phyloP scores from a whole-genome alignment of 2,329 filamentous ascomycete species.

The Hypocrella siamensis region DNA sequence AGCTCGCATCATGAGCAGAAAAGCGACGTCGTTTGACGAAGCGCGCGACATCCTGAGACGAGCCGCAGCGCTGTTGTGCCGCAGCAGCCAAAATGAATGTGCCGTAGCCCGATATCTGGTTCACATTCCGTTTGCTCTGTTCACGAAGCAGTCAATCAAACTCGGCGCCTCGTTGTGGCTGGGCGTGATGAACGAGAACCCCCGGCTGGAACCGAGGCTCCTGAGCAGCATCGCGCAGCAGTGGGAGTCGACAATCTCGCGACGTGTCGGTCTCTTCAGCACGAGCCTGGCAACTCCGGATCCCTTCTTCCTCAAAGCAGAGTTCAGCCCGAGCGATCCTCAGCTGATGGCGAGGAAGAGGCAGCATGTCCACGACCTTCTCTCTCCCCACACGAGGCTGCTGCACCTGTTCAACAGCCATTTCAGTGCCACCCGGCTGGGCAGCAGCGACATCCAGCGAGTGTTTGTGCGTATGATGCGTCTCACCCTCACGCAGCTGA shows the following conservation, averaged over 20 bases:
- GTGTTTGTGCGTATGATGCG: constrained; percentile 71
- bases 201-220: constrained; percentile 71
- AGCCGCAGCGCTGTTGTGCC: constrained; percentile 75
- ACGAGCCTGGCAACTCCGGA: constrained; percentile 57
- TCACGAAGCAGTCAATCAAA: constrained; percentile 91
- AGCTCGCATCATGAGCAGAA: constrained; percentile 50
- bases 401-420: constrained; percentile 87
- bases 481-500: constrained; percentile 61
- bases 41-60: constrained; percentile 69
- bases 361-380: constrained; percentile 63
- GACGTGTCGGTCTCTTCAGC: constrained; percentile 69
- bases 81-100: constrained; percentile 57
- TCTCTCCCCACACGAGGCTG: constrained; percentile 74
- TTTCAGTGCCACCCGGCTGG: constrained; percentile 82
- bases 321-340: constrained; percentile 84
- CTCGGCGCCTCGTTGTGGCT: constrained; percentile 92
- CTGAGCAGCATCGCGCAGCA: constrained; percentile 76
- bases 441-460: constrained; percentile 65
- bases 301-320: constrained; percentile 80
- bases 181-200: constrained; percentile 92
- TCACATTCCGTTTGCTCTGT: constrained; percentile 79
- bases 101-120: constrained; percentile 78
- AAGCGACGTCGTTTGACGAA: constrained; percentile 55
- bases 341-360: constrained; percentile 58
- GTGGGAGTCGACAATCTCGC: constrained; percentile 75